These are phyloP conservation scores for Pichia nanzhaoensis DNA, from an alignment of 805 yeast species.

Conservation along the genomic window DNA sequence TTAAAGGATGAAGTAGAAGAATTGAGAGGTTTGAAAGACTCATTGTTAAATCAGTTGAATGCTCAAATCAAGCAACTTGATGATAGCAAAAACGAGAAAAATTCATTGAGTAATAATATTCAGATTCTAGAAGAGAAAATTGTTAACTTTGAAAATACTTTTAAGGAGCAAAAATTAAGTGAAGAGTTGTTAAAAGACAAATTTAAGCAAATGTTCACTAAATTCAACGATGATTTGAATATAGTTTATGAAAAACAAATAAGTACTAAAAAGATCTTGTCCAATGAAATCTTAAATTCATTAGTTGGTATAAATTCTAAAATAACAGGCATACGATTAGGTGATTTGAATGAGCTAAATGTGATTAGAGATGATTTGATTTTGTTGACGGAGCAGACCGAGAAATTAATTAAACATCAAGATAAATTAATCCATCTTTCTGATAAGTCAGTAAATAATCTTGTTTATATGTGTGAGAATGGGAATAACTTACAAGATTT, in stretches of 20 bases:
- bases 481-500: not conserved
- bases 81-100: slow-evolving; percentile 20
- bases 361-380: not conserved
- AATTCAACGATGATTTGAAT: slow-evolving; percentile 1
- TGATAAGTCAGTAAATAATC: not conserved
- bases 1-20: slow-evolving; percentile 46
- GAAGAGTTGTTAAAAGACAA: slow-evolving; percentile 12
- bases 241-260: slow-evolving; percentile 2
- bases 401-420: not conserved
- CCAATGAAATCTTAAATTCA: slow-evolving; percentile 2
- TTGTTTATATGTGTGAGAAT: not conserved
- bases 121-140: slow-evolving; percentile 27
- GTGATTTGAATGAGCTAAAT: not conserved
- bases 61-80: slow-evolving; percentile 15
- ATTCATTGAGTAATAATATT: slow-evolving; percentile 9
- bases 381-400: not conserved
- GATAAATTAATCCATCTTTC: not conserved
- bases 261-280: not conserved
- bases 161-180: slow-evolving; percentile 19
- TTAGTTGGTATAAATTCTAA: not conserved
- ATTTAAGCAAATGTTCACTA: slow-evolving; percentile 1
- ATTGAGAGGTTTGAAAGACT: slow-evolving; percentile 35
- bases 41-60: slow-evolving; percentile 21
- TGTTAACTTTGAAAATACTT: slow-evolving; percentile 28
- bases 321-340: not conserved